phyloP scores from a whole-genome alignment of 169 alveolate genomes.

The Plasmodium vinckei region DNA sequence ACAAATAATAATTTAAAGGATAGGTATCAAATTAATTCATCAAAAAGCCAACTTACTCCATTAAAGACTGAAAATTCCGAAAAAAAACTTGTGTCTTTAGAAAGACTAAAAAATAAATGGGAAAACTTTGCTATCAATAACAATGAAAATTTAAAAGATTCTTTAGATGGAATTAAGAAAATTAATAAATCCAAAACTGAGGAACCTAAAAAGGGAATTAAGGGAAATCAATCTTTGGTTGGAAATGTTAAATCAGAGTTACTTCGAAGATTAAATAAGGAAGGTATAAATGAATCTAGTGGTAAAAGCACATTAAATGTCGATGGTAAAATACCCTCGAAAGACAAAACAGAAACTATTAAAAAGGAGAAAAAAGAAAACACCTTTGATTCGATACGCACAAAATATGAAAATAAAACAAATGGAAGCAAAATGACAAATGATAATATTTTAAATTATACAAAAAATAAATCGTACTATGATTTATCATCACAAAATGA shows the following conservation, averaged over 20 bases:
- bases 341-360: background rate
- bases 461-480: slow-evolving; percentile 6
- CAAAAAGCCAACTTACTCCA: slow-evolving; percentile 40
- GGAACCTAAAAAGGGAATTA: background rate
- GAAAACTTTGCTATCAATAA: slow-evolving; percentile 26
- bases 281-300: background rate
- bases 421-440: background rate
- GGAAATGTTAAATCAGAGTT: slow-evolving; percentile 44
- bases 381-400: background rate
- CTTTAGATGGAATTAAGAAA: background rate
- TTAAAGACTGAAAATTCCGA: slow-evolving; percentile 9
- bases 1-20: background rate
- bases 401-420: too few relatives aligned
- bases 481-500: background rate
- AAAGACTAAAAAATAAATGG: slow-evolving; percentile 43
- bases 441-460: background rate
- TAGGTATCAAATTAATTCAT: slow-evolving; percentile 17
- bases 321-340: too few relatives aligned
- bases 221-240: slow-evolving; percentile 21
- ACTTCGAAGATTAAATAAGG: background rate
- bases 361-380: background rate
- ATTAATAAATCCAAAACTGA: slow-evolving; percentile 13
- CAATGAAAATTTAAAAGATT: background rate
- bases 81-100: slow-evolving; percentile 26
- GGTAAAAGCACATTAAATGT: too few relatives aligned